Base-by-base conservation (phyloP, 345 rosid genomes). In the Nasturtium officinale region DNA sequence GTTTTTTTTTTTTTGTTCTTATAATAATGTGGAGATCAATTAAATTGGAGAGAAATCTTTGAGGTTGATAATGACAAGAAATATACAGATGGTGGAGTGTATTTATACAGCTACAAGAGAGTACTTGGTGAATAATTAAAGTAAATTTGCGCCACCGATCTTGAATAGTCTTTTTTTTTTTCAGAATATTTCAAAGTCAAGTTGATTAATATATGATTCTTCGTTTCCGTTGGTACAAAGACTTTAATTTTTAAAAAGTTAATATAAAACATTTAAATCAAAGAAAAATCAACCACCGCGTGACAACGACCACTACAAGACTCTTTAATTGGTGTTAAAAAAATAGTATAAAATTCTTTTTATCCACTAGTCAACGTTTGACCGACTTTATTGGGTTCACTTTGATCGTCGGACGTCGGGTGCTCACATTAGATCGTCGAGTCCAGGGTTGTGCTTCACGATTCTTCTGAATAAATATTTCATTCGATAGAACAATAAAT, bases 361-460 rank as follows among this genome's bases (percentile, higher is more conserved):
- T 38, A 74, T 59, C 67, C 52, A 67, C 78, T 58, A 61, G 73
- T 74, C 78, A 74, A 74, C 25, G 43, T 74, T 58, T 58, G 66
- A 74, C 66, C 32, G 26, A 23, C 50, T 35, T 16, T 30, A 35
- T 63, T 73, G 68, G n/a, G 53, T 35, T 63, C 63, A 53, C 53
- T 9, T 72, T 10, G 65, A 48, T 57, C 12, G 60, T 47, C 11
- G 52, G 37, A 38, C 12, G 60, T 47, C 11, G 52, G 37, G 48
- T 65, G 64, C 15, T 56, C 30, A 30, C 7, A 30, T 20, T 56
- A 10, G 5, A n/a, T 53, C 5, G 4, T 40, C 13, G 20, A 29
- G 40, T 43, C 43, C 17, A 46, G 47, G 1, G 16, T 3, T 61
- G 3, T 4, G 35, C 45, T 35, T 50, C 46, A 33, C 12, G 21